Base-by-base conservation (phyloP, 306 rosid species). In the Rosa chinensis region DNA sequence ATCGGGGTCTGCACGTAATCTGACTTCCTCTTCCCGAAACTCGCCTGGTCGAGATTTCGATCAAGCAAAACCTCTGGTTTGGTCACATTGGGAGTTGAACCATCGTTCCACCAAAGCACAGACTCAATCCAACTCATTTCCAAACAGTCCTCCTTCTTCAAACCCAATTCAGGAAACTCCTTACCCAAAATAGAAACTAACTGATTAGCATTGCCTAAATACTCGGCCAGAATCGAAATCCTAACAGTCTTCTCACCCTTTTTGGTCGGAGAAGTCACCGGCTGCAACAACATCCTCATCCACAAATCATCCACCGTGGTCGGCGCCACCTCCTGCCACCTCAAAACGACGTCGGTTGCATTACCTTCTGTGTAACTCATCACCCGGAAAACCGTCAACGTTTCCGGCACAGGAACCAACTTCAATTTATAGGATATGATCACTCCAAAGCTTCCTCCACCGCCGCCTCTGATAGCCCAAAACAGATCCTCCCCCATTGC, bases 391-490 rank as follows among this genome's bases (percentile, higher is more conserved):
- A 89, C 79, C 0, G 94, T 88, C 8, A 92, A 93, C 0, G 55
- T 81, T 49, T 88, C 85, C 0, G 98, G 97, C 8, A 92, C 92
- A 0, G 76, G 78, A 48, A 93, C 93, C 56, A 93, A 47, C 39
- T 79, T 79, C 10, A 94, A 48, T 8, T 83, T 90, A 80, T 82
- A 94, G 0, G 98, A 83, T 25, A 94, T 23, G 0, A 92, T 81
- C 2, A 90, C 96, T 2, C 98, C 96, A 70, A 90, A 94, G 68
- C 94, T 90, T 2, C 88, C 89, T 45, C 94, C 97, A 0, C 97
- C 98, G 0, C 97, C 97, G 6, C 98, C 96, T 72, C 79, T 82
- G 53, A 92, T 87, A 0, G 98, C 98, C 98, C 96, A 92, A 63
- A 94, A 94, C 44, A 94, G 84, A 13, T 92, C 96, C 18, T 90